Base-by-base conservation (phyloP, 2,329 filamentous ascomycete species). In the Penicillium sp. region DNA sequence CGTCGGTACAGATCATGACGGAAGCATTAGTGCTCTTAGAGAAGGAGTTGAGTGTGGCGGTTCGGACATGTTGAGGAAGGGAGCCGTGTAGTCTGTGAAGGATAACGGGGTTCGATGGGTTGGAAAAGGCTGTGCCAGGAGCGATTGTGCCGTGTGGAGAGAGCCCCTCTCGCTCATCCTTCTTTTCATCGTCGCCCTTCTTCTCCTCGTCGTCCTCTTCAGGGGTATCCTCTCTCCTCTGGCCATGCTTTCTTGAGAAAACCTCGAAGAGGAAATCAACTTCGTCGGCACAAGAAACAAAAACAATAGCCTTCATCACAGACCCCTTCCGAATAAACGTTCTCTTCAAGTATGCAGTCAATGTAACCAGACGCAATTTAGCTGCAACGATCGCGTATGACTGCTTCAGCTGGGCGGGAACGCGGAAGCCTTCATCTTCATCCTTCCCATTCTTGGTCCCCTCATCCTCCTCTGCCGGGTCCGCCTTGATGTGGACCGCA, bases 231-330 rank as follows among this genome's bases (percentile, higher is more conserved):
- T 59, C 34, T 40, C 51, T 48, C 48, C 62, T 43, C 49, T 52
- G 43, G 11, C 56, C 52, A 14, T 63, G 54, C 40, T 69, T 67
- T 14, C 69, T 71, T 6, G 76, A 84, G 47, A 98, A 80, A 3
- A 95, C 73, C 50, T 94, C 86, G 65, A 89, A 97, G 67, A 97
- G 91, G 60, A 96, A 98, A 65, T 98, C 89, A 49, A 97, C 93
- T 1, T 89, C 93, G 66, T 98, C 93, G 16, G 93, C 90, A 62
- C 93, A 98, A 9, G 91, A 95, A 40, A 98, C 87, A 71, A 98
- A 98, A 28, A 98, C 78, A 50, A 98, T 96, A 18, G 86, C 87
- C 69, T 98, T 97, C 87, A 95, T 96, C 14, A 95, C 87, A 1
- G 88, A 89, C 0, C 89, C 91, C 67, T 86, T 87, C 14, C 90